Evolutionary conservation across 257 asterid genomes (phyloP), one percentile per base, ranked within the genome.

Genomic region (Primulina tabacum): DNA sequence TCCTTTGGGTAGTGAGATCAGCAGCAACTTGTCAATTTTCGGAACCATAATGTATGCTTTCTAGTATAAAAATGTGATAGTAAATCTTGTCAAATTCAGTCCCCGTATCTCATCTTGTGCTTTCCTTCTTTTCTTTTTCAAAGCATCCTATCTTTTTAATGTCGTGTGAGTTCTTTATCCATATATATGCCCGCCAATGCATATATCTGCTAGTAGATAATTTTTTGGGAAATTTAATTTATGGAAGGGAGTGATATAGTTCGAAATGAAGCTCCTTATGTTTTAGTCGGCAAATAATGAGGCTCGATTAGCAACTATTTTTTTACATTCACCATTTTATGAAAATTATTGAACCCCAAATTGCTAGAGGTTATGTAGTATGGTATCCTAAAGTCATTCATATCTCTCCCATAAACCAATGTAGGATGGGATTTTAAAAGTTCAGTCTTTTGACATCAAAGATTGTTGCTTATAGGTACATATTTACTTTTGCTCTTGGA

Each of bases 31-130:
- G 60, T 84, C 95, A 37, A 82, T 89, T 68, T 58, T 89, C 62
- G 97, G 97, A 75, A 91, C 92, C 26, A 60, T 87, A 74, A 59
- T 76, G 96, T 91, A 89, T 43, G 87, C 57, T 63, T 69, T 71
- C 53, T 24, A 47, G 57, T 17, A 63, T 33, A 69, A 47, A 35
- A 56, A 38, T 32, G 69, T 60, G 57, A 70, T 52, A 56, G 21
- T 64, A 21, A 73, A 35, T 30, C 30, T 7, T 43, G 18, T 57
- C 4, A 21, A 1, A 32, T 65, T 34, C 58, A 62, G 18, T 17
- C 9, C 14, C 29, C 35, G 6, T 28, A 9, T 30, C 53, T 12
- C 37, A 20, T 69, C 34, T 9, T 58, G 8, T 67, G 64, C 38
- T 16, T 59, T 35, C 35, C 4, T 33, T 38, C 33, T 56, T 70